A percentile compares a stretch with the other conserved stretches of the same genome.
These are phyloP conservation scores for Candida namnaoensis DNA, from an alignment of 805 yeast genomes.

Conservation along the genomic window DNA sequence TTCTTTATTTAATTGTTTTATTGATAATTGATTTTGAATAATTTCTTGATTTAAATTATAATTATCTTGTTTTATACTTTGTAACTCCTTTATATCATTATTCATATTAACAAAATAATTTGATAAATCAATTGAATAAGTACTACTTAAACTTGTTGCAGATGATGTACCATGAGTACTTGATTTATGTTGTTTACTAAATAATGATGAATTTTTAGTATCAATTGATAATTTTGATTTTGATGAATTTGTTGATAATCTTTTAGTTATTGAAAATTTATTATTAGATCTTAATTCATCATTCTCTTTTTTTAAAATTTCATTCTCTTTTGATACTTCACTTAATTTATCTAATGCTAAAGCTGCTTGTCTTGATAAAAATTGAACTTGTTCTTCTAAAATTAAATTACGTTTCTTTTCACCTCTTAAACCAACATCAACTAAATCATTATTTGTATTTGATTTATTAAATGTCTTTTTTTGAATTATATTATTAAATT, in stretches of 20 bases:
- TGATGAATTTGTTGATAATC: slow-evolving; percentile 3
- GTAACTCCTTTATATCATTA: too few relatives aligned
- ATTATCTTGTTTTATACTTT: too few relatives aligned
- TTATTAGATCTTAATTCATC: slow-evolving; percentile 7
- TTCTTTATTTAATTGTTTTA: slow-evolving; percentile 1
- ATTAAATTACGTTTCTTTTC: slow-evolving; percentile 18
- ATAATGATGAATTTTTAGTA: neutral
- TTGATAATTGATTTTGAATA: neutral
- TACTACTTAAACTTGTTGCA: too few relatives aligned
- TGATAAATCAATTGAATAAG: too few relatives aligned
- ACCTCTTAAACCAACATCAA: slow-evolving; percentile 12
- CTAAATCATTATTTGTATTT: slow-evolving; percentile 3
- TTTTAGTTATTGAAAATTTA: slow-evolving; percentile 2
- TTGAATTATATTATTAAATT: too few relatives aligned
- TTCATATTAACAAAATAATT: too few relatives aligned
- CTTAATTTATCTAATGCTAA: slow-evolving; percentile 15
- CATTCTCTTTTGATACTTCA: slow-evolving; percentile 9
- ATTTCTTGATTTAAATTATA: neutral
- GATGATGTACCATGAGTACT: too few relatives aligned
- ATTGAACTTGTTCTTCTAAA: slow-evolving; percentile 16
- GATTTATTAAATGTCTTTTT: too few relatives aligned
- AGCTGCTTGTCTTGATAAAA: slow-evolving; percentile 17
- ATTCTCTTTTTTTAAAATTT: slow-evolving; percentile 4
- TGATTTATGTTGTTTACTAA: neutral
- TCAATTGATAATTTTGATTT: slow-evolving; percentile 1